Evolutionary conservation across 2,329 filamentous ascomycete genomes (phyloP).

Genomic region (Didymella arachidicola): DNA sequence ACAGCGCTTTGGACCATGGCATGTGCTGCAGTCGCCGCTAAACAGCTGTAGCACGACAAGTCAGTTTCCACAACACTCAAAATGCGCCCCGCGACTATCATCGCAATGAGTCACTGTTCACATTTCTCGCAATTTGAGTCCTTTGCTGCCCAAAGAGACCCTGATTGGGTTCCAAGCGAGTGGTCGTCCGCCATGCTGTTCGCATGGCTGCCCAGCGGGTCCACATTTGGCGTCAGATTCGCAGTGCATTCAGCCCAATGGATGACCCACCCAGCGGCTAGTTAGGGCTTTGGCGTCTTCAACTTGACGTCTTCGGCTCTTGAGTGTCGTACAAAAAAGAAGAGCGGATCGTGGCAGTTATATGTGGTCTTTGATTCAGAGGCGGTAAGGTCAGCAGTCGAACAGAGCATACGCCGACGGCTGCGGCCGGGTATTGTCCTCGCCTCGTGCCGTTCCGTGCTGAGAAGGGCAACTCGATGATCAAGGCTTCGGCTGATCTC

Average conservation of each 20-base stretch:
- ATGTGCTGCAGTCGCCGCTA: background rate
- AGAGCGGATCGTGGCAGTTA: slow-evolving; percentile 9
- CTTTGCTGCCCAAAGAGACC: slow-evolving; percentile 36
- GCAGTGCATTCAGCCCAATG: slow-evolving; percentile 32
- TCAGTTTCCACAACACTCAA: slow-evolving; percentile 9
- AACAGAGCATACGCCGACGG: slow-evolving; percentile 12
- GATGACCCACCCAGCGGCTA: slow-evolving; percentile 36
- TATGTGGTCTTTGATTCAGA: slow-evolving; percentile 17
- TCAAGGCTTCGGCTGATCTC: slow-evolving; percentile 8
- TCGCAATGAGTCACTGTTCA: slow-evolving; percentile 33
- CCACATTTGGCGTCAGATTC: slow-evolving; percentile 33
- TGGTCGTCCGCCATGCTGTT: slow-evolving; percentile 27
- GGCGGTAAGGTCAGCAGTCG: slow-evolving; percentile 1
- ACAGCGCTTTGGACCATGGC: background rate
- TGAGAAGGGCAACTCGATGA: slow-evolving; percentile 13
- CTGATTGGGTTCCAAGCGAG: slow-evolving; percentile 36
- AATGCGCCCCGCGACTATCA: slow-evolving; percentile 20
- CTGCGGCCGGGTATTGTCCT: slow-evolving; percentile 9
- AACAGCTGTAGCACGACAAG: slow-evolving; percentile 19
- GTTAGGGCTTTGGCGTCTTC: slow-evolving; percentile 22
- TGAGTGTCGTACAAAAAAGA: slow-evolving; percentile 12
- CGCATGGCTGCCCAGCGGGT: slow-evolving; percentile 40
- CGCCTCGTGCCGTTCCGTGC: slow-evolving; percentile 19
- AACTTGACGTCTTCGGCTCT: slow-evolving; percentile 10
- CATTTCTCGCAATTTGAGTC: slow-evolving; percentile 17